Evolutionary conservation across 306 rosid species (phyloP), one percentile per base, ranked within the genome.

Genomic region (Medicago lupulina): DNA sequence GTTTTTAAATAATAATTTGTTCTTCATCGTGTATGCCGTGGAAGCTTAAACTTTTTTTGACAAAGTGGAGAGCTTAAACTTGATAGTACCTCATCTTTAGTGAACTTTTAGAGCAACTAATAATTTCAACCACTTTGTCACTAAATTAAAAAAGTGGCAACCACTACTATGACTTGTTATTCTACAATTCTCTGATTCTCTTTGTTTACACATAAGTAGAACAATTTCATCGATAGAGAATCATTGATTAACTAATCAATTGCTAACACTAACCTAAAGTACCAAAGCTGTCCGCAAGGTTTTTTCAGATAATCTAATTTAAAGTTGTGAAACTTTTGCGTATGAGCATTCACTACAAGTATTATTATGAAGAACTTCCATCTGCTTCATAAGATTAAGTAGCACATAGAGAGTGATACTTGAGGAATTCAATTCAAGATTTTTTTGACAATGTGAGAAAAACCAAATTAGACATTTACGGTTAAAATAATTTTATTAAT

Each of bases 11-110:
- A 70, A 59, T 61, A 44, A 61, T 31, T 3, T 60, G 11, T 18
- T 44, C n/a, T 44, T 6, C 36, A 73, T 80, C 59, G 73, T 1
- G 78, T 80, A 77, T 62, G 55, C 17, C 63, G 21, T 72, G 77
- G 76, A 84, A 80, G 80, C 82, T 79, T 61, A 58, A 78, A 41
- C 65, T 63, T 38, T 3, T 31, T 31, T 3, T 5, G 36, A 31
- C 36, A 31, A 31, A 31, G 21, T 76, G 77, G 76, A 84, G n/a
- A 80, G 80, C 82, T 83, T 61, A 65, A 78, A 41, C 65, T 63
- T 38, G 25, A 60, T 49, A 25, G 28, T 25, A 58, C 58, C 50
- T 81, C 53, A 57, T n/a, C 64, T 71, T 75, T 40, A 4, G 19
- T 70, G 21, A 55, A 47, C 78, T 63, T 81, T 81, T 40, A 36